Percentiles rank a stretch among this genome's conserved stretches.
phyloP scores from a whole-genome alignment of 140 eudicot species.

The Ambrosia hybrid region DNA sequence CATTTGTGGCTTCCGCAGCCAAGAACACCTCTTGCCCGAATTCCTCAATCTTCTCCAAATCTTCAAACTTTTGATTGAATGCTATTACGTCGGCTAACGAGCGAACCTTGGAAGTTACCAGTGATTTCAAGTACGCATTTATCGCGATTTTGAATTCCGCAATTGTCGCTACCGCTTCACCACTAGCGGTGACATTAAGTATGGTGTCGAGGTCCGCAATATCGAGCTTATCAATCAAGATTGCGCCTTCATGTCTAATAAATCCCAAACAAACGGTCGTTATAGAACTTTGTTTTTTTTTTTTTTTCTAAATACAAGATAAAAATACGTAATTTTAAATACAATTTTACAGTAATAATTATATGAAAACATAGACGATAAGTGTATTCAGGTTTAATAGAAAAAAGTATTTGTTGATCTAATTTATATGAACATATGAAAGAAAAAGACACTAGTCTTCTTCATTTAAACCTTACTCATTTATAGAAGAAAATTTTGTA shows the following conservation, averaged over 20 bases:
- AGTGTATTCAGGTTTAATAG: too few species aligned
- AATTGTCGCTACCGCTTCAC: slow-evolving; percentile 40
- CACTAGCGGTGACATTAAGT: slow-evolving; percentile 40
- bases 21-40: slow-evolving; percentile 61
- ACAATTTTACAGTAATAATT: too few species aligned
- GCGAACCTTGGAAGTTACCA: slow-evolving; percentile 53
- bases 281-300: too few species aligned
- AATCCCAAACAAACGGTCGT: neutral
- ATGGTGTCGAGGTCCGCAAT: slow-evolving; percentile 36
- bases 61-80: slow-evolving; percentile 54
- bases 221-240: slow-evolving; percentile 59
- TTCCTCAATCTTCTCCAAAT: slow-evolving; percentile 47
- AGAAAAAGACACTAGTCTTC: too few species aligned
- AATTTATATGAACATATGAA: too few species aligned
- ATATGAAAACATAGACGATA: too few species aligned
- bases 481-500: too few species aligned
- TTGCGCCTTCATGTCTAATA: slow-evolving; percentile 52
- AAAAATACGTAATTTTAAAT: too few species aligned
- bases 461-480: too few species aligned
- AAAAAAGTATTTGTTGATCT: too few species aligned
- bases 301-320: too few species aligned
- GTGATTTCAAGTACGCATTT: slow-evolving; percentile 54
- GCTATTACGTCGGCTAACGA: slow-evolving; percentile 63
- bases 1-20: slow-evolving; percentile 59
- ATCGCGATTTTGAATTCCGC: slow-evolving; percentile 65